These are phyloP conservation scores for Turnera subulata DNA, from an alignment of 345 rosid genomes.

Conservation along the genomic window DNA sequence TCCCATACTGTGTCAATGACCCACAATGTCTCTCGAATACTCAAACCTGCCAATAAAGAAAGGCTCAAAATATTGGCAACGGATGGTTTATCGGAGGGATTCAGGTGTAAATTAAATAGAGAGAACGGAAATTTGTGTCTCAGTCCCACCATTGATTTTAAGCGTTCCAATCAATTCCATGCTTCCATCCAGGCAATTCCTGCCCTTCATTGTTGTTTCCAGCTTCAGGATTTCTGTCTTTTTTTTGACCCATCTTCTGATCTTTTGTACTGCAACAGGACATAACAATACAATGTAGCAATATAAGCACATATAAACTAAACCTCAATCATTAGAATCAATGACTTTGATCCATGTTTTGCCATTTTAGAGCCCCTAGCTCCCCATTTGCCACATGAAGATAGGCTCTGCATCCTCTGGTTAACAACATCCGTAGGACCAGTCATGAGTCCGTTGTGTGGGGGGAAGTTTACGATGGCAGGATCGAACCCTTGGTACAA, in stretches of 20 bases:
- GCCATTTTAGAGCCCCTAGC: not conserved
- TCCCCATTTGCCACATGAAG: constrained; percentile 78
- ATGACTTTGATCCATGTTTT: too few relatives aligned
- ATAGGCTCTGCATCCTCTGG: constrained; percentile 94
- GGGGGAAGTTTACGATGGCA: constrained; percentile 45
- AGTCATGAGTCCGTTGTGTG: constrained; percentile 21
- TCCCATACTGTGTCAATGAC: constrained; percentile 80
- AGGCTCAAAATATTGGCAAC: not conserved
- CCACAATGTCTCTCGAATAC: constrained; percentile 72
- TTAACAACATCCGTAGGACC: constrained; percentile 44
- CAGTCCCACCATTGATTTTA: too few relatives aligned
- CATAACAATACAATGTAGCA: not conserved
- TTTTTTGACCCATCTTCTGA: constrained; percentile 42
- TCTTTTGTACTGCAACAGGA: constrained; percentile 44
- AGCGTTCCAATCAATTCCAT: too few relatives aligned
- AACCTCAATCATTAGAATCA: too few relatives aligned
- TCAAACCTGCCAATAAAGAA: constrained; percentile 53
- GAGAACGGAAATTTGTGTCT: too few relatives aligned
- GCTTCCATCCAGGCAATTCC: too few relatives aligned
- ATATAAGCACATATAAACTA: too few relatives aligned
- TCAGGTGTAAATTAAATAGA: too few relatives aligned
- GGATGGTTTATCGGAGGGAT: too few relatives aligned
- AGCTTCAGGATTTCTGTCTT: constrained; percentile 45
- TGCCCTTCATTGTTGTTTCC: constrained; percentile 42
- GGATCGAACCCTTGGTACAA: constrained; percentile 88